phyloP scores from a whole-genome alignment of 1,284 basidiomycete genomes.

The Ceratobasidium sp. region DNA sequence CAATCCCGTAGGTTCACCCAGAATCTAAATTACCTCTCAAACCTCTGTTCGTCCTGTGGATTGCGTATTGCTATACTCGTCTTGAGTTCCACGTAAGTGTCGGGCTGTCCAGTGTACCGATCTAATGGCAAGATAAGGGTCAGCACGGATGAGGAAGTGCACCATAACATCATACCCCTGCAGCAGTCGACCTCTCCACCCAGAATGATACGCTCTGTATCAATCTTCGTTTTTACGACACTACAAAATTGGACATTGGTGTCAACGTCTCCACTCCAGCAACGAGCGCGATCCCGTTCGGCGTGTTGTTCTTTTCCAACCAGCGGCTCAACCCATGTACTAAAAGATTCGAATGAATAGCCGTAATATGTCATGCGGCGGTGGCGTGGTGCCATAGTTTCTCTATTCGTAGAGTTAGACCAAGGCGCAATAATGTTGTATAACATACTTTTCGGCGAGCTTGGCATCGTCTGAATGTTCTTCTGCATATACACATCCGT shows the following conservation, averaged over 20 bases:
- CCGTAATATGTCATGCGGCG: slow-evolving; percentile 73
- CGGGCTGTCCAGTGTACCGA: slow-evolving; percentile 63
- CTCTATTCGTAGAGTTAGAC: slow-evolving; percentile 53
- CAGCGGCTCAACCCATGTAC: slow-evolving; percentile 59
- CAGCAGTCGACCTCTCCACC: slow-evolving; percentile 98
- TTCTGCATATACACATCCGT: slow-evolving; percentile 83
- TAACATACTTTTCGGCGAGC: slow-evolving; percentile 66
- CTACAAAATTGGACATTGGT: slow-evolving; percentile 97
- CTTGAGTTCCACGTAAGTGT: slow-evolving; percentile 88
- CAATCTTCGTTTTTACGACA: slow-evolving; percentile 89
- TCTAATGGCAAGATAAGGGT: slow-evolving; percentile 52
- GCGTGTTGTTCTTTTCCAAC: slow-evolving; percentile 45
- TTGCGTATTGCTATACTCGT: slow-evolving; percentile 84
- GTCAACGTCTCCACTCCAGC: slow-evolving; percentile 88
- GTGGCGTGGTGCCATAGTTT: slow-evolving; percentile 65
- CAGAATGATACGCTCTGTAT: slow-evolving; percentile 79
- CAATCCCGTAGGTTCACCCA: background rate
- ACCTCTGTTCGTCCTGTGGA: slow-evolving; percentile 71
- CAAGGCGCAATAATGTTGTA: slow-evolving; percentile 34
- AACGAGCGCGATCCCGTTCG: slow-evolving; percentile 53
- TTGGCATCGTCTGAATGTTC: slow-evolving; percentile 70
- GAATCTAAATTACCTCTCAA: slow-evolving; percentile 72
- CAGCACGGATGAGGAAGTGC: background rate
- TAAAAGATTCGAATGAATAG: slow-evolving; percentile 89
- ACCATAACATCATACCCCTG: slow-evolving; percentile 58